phyloP scores from a whole-genome alignment of 164 flowering plant genomes.

The Magnolia kwangsiensis region DNA sequence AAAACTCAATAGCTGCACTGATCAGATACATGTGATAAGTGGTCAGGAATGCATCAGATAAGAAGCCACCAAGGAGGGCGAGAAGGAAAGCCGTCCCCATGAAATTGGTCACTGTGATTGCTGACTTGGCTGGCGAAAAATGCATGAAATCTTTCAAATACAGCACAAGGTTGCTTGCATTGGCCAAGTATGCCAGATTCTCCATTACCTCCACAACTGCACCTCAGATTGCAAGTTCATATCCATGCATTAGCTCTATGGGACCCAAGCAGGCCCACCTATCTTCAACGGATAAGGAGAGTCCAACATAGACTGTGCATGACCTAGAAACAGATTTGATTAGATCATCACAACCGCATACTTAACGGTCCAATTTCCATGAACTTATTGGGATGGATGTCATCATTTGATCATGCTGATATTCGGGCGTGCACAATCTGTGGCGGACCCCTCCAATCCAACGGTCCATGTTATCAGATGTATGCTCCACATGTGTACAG shows the following conservation, averaged over 20 bases:
- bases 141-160: constrained; percentile 66
- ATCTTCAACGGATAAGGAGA: no score
- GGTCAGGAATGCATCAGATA: constrained; percentile 68
- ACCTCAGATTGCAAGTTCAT: no score
- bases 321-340: not conserved
- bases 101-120: constrained; percentile 75
- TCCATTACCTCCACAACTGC: constrained; percentile 74
- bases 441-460: no score
- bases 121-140: constrained; percentile 55
- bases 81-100: constrained; percentile 92
- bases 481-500: no score
- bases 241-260: no score
- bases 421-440: no score
- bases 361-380: no score
- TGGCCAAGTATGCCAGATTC: constrained; percentile 79
- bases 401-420: no score
- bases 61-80: constrained; percentile 81
- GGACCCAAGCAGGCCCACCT: no score
- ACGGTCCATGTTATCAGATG: no score
- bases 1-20: constrained; percentile 57
- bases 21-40: constrained; percentile 56
- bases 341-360: no score
- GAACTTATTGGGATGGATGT: no score
- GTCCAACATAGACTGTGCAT: not conserved
- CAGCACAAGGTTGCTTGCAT: constrained; percentile 76